These are phyloP conservation scores for Fusarium luffae DNA, from an alignment of 2,329 filamentous ascomycete species.

Conservation along the genomic window DNA sequence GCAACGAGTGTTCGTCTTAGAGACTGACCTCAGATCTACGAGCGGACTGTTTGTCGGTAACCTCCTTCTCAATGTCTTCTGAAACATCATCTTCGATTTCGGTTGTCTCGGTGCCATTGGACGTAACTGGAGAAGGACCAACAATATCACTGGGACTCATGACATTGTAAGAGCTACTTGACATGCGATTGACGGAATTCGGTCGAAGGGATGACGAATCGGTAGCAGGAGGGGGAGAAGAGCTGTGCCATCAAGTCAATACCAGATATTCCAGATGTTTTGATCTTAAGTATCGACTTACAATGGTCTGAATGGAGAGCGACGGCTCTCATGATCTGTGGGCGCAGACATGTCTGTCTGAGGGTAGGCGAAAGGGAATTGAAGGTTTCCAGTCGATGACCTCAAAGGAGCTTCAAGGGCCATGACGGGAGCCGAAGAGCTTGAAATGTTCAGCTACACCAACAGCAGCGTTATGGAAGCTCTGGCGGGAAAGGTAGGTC, in stretches of 20 bases:
- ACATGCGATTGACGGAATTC: constrained; percentile 59
- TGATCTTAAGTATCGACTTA: constrained; percentile 51
- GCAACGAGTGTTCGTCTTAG: neutral
- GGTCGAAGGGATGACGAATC: constrained; percentile 65
- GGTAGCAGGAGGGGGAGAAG: constrained; percentile 51
- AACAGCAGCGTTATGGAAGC: constrained; percentile 21
- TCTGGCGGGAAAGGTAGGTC: constrained; percentile 8
- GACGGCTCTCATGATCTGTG: constrained; percentile 61
- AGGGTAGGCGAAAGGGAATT: constrained; percentile 56
- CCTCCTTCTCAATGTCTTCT: constrained; percentile 64
- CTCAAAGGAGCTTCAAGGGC: constrained; percentile 66
- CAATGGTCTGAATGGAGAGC: constrained; percentile 63
- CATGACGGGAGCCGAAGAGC: constrained; percentile 44
- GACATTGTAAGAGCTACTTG: constrained; percentile 63
- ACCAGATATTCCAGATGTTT: neutral
- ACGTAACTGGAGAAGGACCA: constrained; percentile 86
- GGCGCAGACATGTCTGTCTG: constrained; percentile 66
- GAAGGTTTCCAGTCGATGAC: constrained; percentile 66
- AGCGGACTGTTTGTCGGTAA: constrained; percentile 14
- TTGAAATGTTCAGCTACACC: constrained; percentile 24
- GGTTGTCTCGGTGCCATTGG: constrained; percentile 83
- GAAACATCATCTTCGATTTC: constrained; percentile 83
- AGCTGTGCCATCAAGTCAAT: constrained; percentile 43
- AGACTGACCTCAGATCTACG: constrained; percentile 49
- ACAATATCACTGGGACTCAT: constrained; percentile 76